phyloP scores from a whole-genome alignment of 2,329 filamentous ascomycete genomes.

The Paecilomyces sp. region DNA sequence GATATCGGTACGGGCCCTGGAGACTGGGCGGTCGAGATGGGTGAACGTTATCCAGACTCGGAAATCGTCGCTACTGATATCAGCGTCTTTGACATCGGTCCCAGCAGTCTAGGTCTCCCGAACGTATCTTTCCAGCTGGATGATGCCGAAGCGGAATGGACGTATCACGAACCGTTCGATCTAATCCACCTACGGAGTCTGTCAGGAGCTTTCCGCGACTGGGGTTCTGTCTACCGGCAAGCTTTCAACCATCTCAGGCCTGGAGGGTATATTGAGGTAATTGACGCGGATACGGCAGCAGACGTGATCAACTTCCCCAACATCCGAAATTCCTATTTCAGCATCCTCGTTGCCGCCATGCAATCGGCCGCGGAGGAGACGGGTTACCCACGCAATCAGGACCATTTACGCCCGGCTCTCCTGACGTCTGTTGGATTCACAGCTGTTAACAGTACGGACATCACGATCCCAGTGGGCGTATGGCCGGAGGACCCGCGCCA shows the following conservation, averaged over 20 bases:
- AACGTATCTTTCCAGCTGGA: conserved; percentile 45
- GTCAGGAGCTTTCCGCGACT: conserved; percentile 41
- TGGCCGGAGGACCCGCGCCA: conserved; percentile 27
- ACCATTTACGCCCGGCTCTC: conserved; percentile 34
- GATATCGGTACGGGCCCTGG: conserved; percentile 44
- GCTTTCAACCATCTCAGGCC: conserved; percentile 38
- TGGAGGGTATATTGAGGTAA: conserved; percentile 42
- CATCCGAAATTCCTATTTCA: conserved; percentile 23
- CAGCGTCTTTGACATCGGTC: conserved; percentile 35
- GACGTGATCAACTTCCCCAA: conserved; percentile 16
- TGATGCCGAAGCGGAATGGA: conserved; percentile 42
- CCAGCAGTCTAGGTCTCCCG: conserved; percentile 24
- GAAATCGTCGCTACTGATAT: conserved; percentile 43
- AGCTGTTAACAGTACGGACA: conserved; percentile 32
- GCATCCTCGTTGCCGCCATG: conserved; percentile 26
- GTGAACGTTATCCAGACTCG: conserved; percentile 34
- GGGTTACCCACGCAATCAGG: conserved; percentile 33
- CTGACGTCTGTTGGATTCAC: conserved; percentile 39
- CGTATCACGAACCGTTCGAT: conserved; percentile 43
- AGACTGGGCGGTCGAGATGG: conserved; percentile 44
- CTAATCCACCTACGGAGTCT: conserved; percentile 44
- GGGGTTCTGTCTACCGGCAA: conserved; percentile 39
- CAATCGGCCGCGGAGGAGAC: conserved; percentile 31
- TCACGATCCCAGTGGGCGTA: conserved; percentile 29
- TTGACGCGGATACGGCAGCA: conserved; percentile 29